Evolutionary conservation across 495 filamentous ascomycete genomes (phyloP), one percentile per base, ranked within the genome.

Genomic region (Hypoxylon lienhwacheense): DNA sequence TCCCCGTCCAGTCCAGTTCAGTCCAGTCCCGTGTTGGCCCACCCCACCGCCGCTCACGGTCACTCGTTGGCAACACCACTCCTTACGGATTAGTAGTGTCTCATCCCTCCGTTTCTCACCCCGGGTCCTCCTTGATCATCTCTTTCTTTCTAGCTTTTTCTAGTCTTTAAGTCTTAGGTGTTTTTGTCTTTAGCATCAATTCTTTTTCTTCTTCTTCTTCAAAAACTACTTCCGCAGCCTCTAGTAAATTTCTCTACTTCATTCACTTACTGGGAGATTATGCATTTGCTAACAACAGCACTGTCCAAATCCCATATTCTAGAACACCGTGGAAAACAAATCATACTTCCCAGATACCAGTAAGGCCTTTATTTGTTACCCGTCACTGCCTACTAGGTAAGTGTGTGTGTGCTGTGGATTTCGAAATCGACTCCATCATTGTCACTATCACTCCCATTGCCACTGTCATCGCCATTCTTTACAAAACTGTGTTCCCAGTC

Each of bases 231-330:
- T n/a, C n/a, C n/a, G n/a, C n/a, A n/a, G n/a, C n/a, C 10, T 11
- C 8, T 20, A 11, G 16, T 36, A 36, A 1, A 11, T 4, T 36
- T 8, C 25, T 14, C 24, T 46, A 41, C 28, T 37, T 45, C 32
- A 17, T 37, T 52, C 51, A 20, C 21, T 24, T 5, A 15, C 50
- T 55, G 35, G 40, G 26, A 50, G 39, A 47, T 51, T 29, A 29
- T 8, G 25, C 32, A 54, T 44, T 22, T 21, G 12, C 17, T 12
- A 4, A 21, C 19, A 35, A 15, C 3, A 53, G 25, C 39, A 39
- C n/a, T 8, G 12, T 28, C 16, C 19, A 33, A 25, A 50, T 42
- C 35, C n/a, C n/a, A n/a, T n/a, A n/a, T 43, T 47, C 41, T 50
- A 17, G 44, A 54, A 39, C 11, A 35, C 11, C 15, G 20, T n/a